phyloP scores from a whole-genome alignment of 1,284 basidiomycete genomes.

The Boletellus sp. region DNA sequence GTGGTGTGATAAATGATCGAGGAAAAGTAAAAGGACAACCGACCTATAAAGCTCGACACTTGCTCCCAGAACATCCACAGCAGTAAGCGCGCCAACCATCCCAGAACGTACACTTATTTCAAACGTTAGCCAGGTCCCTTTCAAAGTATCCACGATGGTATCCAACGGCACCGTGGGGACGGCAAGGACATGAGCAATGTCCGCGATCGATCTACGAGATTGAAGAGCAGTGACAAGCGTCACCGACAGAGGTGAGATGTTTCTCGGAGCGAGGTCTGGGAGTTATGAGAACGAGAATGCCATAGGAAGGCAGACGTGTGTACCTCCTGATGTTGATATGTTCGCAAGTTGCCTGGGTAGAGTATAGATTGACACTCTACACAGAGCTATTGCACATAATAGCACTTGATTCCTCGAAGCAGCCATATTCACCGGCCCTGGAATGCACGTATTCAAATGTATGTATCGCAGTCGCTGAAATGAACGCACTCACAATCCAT shows the following conservation, averaged over 20 bases:
- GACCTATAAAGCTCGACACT: conserved; percentile 58
- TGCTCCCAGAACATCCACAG: conserved; percentile 49
- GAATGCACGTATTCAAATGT: neutral
- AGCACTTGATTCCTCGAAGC: conserved; percentile 58
- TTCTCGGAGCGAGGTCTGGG: conserved; percentile 12
- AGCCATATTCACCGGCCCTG: conserved; percentile 49
- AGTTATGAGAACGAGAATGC: conserved; percentile 12
- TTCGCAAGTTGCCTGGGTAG: conserved; percentile 40
- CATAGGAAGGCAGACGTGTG: neutral
- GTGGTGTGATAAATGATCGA: conserved; percentile 4
- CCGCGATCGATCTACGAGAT: conserved; percentile 45
- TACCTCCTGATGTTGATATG: conserved; percentile 22
- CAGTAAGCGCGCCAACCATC: conserved; percentile 29
- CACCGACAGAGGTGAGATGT: conserved; percentile 29
- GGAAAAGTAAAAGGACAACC: conserved; percentile 12
- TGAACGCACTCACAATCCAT: conserved; percentile 42
- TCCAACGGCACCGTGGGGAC: conserved; percentile 37
- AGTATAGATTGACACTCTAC: conserved; percentile 44
- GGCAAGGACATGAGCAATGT: conserved; percentile 52
- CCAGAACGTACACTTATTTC: conserved; percentile 38
- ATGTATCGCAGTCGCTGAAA: neutral
- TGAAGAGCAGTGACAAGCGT: conserved; percentile 44
- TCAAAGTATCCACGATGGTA: conserved; percentile 43
- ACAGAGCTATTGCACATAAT: conserved; percentile 47
- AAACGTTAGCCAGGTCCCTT: conserved; percentile 40